Evolutionary conservation across 2,329 filamentous ascomycete species (phyloP).

Genomic region (Trichoderma koningiopsis): DNA sequence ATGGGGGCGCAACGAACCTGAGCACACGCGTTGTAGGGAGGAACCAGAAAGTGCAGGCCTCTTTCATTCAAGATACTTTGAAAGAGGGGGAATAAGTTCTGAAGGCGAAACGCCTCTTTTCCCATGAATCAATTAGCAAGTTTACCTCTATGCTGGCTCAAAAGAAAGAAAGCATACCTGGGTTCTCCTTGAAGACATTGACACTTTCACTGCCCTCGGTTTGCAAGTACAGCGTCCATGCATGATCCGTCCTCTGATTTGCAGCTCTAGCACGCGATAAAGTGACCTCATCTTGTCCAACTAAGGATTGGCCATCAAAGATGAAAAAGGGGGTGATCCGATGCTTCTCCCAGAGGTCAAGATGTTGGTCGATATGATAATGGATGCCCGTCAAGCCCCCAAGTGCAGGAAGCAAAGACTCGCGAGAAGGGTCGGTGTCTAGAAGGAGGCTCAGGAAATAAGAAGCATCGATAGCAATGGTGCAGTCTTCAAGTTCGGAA

Average conservation of each 20-base stretch:
- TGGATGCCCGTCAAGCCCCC: slow-evolving; percentile 84
- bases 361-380: slow-evolving; percentile 72
- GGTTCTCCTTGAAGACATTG: slow-evolving; percentile 74
- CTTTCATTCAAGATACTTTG: slow-evolving; percentile 72
- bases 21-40: slow-evolving; percentile 84
- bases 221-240: slow-evolving; percentile 85
- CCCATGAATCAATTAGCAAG: background rate
- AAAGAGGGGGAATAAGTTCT: slow-evolving; percentile 75
- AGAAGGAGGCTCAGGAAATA: slow-evolving; percentile 84
- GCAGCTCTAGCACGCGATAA: slow-evolving; percentile 66
- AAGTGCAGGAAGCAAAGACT: slow-evolving; percentile 86
- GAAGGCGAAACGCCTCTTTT: slow-evolving; percentile 68
- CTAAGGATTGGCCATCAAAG: slow-evolving; percentile 84
- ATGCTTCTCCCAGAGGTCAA: slow-evolving; percentile 70
- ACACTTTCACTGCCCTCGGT: slow-evolving; percentile 81
- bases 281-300: slow-evolving; percentile 71
- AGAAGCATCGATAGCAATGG: slow-evolving; percentile 84
- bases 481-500: slow-evolving; percentile 70
- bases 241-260: slow-evolving; percentile 70
- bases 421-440: slow-evolving; percentile 68
- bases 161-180: slow-evolving; percentile 55
- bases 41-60: slow-evolving; percentile 74
- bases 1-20: slow-evolving; percentile 60
- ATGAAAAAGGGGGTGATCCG: slow-evolving; percentile 82
- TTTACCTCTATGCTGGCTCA: background rate